Conservation (phyloP, 306 rosid species). For the Hippophae tibetana region DNA sequence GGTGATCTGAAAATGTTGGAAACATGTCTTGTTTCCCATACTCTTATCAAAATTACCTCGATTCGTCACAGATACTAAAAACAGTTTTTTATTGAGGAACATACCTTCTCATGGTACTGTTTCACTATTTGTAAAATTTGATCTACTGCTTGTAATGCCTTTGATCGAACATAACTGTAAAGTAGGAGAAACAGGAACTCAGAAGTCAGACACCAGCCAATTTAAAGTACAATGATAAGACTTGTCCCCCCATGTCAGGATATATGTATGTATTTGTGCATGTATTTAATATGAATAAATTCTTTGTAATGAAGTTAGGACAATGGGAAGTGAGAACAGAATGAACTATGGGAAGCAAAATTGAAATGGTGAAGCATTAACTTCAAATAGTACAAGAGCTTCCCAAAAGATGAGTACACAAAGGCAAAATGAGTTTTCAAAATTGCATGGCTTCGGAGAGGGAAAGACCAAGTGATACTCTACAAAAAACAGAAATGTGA, state of each 20-base stretch:
- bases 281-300: too few relatives aligned
- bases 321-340: too few relatives aligned
- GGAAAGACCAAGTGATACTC: too few relatives aligned
- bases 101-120: slow-evolving; percentile 80
- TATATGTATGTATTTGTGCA: neutral
- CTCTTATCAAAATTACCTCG: neutral
- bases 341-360: too few relatives aligned
- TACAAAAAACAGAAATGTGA: too few relatives aligned
- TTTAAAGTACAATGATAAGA: neutral
- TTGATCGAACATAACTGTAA: slow-evolving; percentile 78
- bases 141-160: slow-evolving; percentile 93
- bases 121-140: slow-evolving; percentile 76
- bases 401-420: too few relatives aligned
- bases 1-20: neutral
- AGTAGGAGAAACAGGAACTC: slow-evolving; percentile 8
- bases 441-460: too few relatives aligned
- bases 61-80: slow-evolving; percentile 5
- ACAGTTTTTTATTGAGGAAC: neutral
- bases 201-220: slow-evolving; percentile 8
- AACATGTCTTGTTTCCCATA: neutral
- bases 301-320: too few relatives aligned
- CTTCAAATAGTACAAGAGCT: too few relatives aligned
- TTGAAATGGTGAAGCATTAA: too few relatives aligned
- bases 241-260: neutral
- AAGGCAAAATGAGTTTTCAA: too few relatives aligned